These are phyloP conservation scores for Pleurostoma richardsiae DNA, from an alignment of 2,329 filamentous ascomycete genomes.

Conservation along the genomic window DNA sequence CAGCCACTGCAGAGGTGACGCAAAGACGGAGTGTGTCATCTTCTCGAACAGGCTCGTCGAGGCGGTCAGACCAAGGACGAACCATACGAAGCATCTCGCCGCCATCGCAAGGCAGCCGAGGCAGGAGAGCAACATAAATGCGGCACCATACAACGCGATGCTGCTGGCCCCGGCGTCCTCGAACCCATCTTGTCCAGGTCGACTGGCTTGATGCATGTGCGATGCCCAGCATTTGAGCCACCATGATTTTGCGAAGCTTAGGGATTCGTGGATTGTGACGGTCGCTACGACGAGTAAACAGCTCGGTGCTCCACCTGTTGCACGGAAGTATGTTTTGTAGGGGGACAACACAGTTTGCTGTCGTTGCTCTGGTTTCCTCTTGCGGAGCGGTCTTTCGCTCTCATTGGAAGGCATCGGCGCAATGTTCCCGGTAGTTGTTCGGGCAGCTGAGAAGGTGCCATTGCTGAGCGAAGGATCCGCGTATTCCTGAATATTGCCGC, in stretches of 20 bases:
- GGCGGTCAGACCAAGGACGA: constrained; percentile 21
- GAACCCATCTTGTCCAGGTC: constrained; percentile 7
- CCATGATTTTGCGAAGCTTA: too few species aligned
- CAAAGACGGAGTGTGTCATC: constrained; percentile 28
- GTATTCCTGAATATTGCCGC: not conserved
- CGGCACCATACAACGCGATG: constrained; percentile 18
- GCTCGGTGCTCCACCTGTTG: too few species aligned
- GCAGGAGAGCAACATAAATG: constrained; percentile 22
- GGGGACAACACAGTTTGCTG: too few species aligned
- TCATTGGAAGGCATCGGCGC: too few species aligned
- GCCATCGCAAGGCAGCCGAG: constrained; percentile 13
- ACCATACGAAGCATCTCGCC: constrained; percentile 16
- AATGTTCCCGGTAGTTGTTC: constrained; percentile 2
- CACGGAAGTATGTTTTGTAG: too few species aligned
- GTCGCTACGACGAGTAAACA: too few species aligned
- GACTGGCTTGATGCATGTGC: constrained; percentile 1
- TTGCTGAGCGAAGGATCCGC: constrained; percentile 7
- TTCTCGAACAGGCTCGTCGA: constrained; percentile 22
- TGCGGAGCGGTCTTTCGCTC: too few species aligned
- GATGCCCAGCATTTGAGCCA: too few species aligned
- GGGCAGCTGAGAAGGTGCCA: constrained; percentile 3
- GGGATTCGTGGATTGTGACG: too few species aligned
- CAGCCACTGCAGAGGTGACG: constrained; percentile 31
- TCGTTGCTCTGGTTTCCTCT: too few species aligned
- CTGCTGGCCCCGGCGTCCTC: constrained; percentile 3